Evolutionary conservation across 805 yeast species (phyloP).

Genomic region (Blastobotrys parvus): DNA sequence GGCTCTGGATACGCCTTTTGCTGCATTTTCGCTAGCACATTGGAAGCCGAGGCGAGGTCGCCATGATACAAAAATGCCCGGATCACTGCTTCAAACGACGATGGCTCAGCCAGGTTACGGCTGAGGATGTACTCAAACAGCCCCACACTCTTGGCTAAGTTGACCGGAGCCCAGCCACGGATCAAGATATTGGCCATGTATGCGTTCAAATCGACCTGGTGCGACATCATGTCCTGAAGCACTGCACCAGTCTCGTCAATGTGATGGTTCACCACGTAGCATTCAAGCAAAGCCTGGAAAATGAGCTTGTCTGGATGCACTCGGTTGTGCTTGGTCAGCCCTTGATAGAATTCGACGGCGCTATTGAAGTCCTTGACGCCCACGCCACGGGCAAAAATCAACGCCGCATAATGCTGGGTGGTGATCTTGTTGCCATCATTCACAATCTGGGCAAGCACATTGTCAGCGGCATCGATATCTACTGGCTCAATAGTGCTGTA

Average conservation of each 20-base stretch:
- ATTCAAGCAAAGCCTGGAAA: constrained; percentile 33
- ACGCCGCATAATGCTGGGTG: constrained; percentile 31
- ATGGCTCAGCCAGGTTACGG: constrained; percentile 24
- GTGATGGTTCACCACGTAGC: constrained; percentile 29
- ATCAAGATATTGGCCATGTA: constrained; percentile 29
- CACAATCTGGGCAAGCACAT: constrained; percentile 27
- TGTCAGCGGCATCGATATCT: constrained; percentile 29
- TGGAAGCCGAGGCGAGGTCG: constrained; percentile 17
- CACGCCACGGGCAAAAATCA: constrained; percentile 33
- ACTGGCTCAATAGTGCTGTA: constrained; percentile 26
- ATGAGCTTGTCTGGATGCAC: constrained; percentile 31
- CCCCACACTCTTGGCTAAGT: constrained; percentile 20
- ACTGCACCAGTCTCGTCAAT: constrained; percentile 25
- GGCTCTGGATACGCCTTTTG: constrained; percentile 23
- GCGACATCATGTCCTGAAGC: constrained; percentile 26
- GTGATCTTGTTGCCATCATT: constrained; percentile 22
- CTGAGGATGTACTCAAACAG: constrained; percentile 23
- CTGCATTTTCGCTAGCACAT: constrained; percentile 20
- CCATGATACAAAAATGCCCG: constrained; percentile 24
- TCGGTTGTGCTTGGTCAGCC: constrained; percentile 22
- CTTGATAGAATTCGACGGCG: constrained; percentile 29
- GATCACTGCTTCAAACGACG: constrained; percentile 29
- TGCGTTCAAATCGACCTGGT: constrained; percentile 25
- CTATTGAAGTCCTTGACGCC: constrained; percentile 25
- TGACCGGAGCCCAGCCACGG: constrained; percentile 29